Percentiles rank a stretch among this genome's conserved stretches.
Evolutionary conservation across 2,329 filamentous ascomycete genomes (phyloP).

Genomic region (Calonectria ilicicola): DNA sequence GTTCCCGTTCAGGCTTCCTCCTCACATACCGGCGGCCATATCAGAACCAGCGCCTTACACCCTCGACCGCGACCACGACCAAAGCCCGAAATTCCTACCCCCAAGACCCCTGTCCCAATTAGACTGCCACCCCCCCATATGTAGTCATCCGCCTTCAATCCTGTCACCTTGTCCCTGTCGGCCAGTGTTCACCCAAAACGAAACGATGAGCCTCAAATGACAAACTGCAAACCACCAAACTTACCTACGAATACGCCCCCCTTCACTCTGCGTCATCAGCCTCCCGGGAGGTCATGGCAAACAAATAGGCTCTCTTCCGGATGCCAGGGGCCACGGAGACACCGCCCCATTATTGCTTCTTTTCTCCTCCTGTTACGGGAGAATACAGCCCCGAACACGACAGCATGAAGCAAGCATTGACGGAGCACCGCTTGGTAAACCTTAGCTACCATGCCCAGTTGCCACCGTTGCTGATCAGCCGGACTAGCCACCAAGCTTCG

Average conservation of each 20-base stretch:
- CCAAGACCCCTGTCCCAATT: neutral
- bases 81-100: neutral
- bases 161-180: constrained; percentile 4
- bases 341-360: constrained; percentile 25
- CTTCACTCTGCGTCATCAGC: constrained; percentile 8
- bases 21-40: constrained; percentile 1
- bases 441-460: constrained; percentile 28
- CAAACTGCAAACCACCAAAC: constrained; percentile 20
- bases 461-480: constrained; percentile 32
- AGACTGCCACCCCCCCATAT: neutral
- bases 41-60: constrained; percentile 6
- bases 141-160: neutral
- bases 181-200: neutral
- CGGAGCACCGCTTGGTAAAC: constrained; percentile 33
- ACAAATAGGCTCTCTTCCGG: constrained; percentile 36
- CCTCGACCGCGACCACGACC: no score
- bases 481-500: constrained; percentile 3
- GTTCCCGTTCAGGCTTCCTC: constrained; percentile 1
- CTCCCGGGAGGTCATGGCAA: constrained; percentile 17
- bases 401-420: constrained; percentile 19
- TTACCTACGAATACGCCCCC: constrained; percentile 10
- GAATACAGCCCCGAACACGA: neutral
- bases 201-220: neutral
- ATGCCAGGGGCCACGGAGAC: constrained; percentile 24
- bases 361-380: constrained; percentile 5